Base-by-base conservation (phyloP, 2,329 filamentous ascomycete species). In the Diaporthe longicolla region DNA sequence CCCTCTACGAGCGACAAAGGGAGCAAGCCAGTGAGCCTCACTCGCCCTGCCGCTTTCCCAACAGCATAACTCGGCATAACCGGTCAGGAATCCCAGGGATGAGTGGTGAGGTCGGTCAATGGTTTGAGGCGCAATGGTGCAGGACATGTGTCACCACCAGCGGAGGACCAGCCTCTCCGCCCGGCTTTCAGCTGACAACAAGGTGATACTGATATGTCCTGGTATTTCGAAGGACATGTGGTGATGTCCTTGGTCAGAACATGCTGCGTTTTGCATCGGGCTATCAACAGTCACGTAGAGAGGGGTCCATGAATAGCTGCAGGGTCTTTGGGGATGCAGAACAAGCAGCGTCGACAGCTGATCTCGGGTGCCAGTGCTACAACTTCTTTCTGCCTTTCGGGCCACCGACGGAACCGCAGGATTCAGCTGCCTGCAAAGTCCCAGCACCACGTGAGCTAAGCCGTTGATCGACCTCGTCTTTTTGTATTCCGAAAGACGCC, bases 381-480 rank as follows among this genome's bases (percentile, higher is more conserved):
- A 13, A 37, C 35, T 37, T 13, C 32, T 35, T 3, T 37, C 15
- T 40, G 5, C 4, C n/a, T 10, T 17, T 52, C 24, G 29, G 17
- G 61, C 61, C 13, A 32, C 13, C n/a, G 19, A 26, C 24, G 29
- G 45, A 66, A 24, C 21, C 13, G 29, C 29, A 52, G 48, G 43
- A 50, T 13, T 6, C 32, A 52, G n/a, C 48, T 40, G 29, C n/a
- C 48, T 11, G 58, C 21, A 4, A 63, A 45, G 19, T 24, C 21
- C 48, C 29, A 24, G 4, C 29, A 37, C 63, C 45, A 54, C 63
- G 63, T 68, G 63, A 54, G 63, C n/a, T 24, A 48, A 54, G 48
- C 43, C 45, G 45, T 29, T 13, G 32, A 54, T 52, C 32, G n/a
- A 29, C 15, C 9, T 29, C n/a, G n/a, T 21, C 58, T 45, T 29